These are phyloP conservation scores for Saccharomycopsis fibuligera DNA, from an alignment of 805 yeast species.

Conservation along the genomic window DNA sequence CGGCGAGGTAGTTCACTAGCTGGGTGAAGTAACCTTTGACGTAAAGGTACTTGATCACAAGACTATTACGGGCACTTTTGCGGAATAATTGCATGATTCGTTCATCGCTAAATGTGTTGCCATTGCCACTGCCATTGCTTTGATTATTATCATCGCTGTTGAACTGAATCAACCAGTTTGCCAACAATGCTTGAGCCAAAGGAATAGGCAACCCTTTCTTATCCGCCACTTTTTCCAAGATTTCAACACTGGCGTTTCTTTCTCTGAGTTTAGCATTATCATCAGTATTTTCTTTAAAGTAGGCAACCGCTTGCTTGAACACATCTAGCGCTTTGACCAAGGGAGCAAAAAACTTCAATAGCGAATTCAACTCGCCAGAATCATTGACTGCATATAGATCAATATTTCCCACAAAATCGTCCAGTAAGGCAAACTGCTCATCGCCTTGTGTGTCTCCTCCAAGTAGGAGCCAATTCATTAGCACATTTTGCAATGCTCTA, in stretches of 20 bases:
- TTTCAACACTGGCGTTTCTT: neutral
- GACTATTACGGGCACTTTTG: conserved; percentile 14
- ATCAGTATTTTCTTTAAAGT: conserved; percentile 18
- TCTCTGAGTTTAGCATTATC: conserved; percentile 4
- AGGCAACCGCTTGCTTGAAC: conserved; percentile 16
- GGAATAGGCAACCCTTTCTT: conserved; percentile 20
- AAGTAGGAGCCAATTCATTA: conserved; percentile 17
- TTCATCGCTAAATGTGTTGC: conserved; percentile 7
- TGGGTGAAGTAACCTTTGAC: conserved; percentile 10
- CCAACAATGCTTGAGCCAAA: conserved; percentile 17
- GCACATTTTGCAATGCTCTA: conserved; percentile 1
- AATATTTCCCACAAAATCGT: neutral
- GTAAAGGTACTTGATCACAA: conserved; percentile 4
- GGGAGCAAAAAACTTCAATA: conserved; percentile 10
- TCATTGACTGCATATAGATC: conserved; percentile 11
- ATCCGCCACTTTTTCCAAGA: conserved; percentile 11
- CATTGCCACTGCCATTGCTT: neutral
- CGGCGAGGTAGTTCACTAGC: conserved; percentile 2
- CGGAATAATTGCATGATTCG: conserved; percentile 12
- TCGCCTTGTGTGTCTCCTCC: conserved; percentile 19
- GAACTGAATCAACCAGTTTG: conserved; percentile 21
- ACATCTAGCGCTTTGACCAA: conserved; percentile 10
- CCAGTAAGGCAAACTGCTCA: conserved; percentile 2
- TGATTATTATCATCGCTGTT: neutral
- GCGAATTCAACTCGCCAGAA: neutral